Evolutionary conservation across 441 rosid species (phyloP), one percentile per base, ranked within the genome.

Genomic region (Populus hybrid): DNA sequence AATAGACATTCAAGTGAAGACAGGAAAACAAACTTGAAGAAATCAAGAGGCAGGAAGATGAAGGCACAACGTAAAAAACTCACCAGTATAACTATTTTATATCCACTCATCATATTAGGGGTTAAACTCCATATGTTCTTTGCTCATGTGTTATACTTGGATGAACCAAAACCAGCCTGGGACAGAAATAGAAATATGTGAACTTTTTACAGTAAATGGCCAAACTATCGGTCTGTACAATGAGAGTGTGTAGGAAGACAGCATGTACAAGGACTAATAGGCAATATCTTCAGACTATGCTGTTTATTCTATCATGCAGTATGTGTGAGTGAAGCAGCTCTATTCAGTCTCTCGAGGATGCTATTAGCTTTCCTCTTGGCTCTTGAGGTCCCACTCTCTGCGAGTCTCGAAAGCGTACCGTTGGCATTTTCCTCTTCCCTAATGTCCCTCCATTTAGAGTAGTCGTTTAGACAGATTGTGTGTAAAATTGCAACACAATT

Each of bases 341-440:
- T 85, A 70, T 82, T 86, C 78, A 94, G 72, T 83, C 91, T 88
- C 20, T 88, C 92, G 33, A 94, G 89, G 12, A 93, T 89, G 59
- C 90, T 87, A 7, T 76, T 88, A 2, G 98, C 97, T 84, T 92
- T 93, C 82, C 98, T 87, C 84, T 88, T 91, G 59, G 98, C 98
- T 82, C 97, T 89, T 10, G 92, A 83, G 59, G 93, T 91, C 63
- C 98, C 99, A 75, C 82, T 85, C 56, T 80, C 82, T 6, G 92
- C 84, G 77, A 94, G 97, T 77, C 84, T 91, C 5, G 93, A 84
- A 29, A 92, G 83, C 3, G 95, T 92, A 36, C 91, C 83, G 29
- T 87, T 29, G 0, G 76, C 71, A 20, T 65, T 84, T 79, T 93
- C 98, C 72, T 93, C 97, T 78, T 90, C 92, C 82, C 84, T 86